phyloP scores from a whole-genome alignment of 108 stramenopile species.

The Craspedostauros australis region DNA sequence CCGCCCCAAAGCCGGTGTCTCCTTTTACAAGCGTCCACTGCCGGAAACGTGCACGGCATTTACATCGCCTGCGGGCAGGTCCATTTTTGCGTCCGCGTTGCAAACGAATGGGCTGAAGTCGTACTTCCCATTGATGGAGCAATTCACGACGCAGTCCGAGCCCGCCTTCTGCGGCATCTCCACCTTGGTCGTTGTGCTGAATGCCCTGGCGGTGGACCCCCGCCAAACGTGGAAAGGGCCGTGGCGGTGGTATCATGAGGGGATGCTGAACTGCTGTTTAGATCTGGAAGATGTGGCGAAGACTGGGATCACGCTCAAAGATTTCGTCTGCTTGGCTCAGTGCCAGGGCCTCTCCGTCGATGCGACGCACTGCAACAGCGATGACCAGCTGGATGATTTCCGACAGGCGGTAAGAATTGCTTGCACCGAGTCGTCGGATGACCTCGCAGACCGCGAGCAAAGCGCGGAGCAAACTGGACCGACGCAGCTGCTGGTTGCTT shows the following conservation, averaged over 20 bases:
- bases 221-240: slow-evolving; percentile 87
- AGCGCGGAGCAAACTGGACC: not conserved
- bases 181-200: slow-evolving; percentile 88
- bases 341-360: slow-evolving; percentile 75
- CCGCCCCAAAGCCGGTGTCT: not conserved
- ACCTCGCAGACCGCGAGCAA: not conserved
- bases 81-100: slow-evolving; percentile 46
- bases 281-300: slow-evolving; percentile 61
- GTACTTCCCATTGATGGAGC: slow-evolving; percentile 69
- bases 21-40: slow-evolving; percentile 53
- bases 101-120: slow-evolving; percentile 36
- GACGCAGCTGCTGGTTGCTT: slow-evolving; percentile 33
- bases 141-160: slow-evolving; percentile 80
- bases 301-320: slow-evolving; percentile 66
- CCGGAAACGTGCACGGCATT: slow-evolving; percentile 63
- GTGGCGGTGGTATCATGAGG: slow-evolving; percentile 95
- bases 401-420: slow-evolving; percentile 50
- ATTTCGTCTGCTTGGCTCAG: slow-evolving; percentile 69
- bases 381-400: slow-evolving; percentile 46
- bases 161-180: slow-evolving; percentile 94
- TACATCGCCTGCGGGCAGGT: slow-evolving; percentile 44
- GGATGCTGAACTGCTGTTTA: slow-evolving; percentile 83
- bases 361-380: slow-evolving; percentile 28
- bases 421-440: slow-evolving; percentile 32
- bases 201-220: slow-evolving; percentile 92